Conservation (phyloP, 805 yeast species). For the Kluyveromyces wickerhamii region DNA sequence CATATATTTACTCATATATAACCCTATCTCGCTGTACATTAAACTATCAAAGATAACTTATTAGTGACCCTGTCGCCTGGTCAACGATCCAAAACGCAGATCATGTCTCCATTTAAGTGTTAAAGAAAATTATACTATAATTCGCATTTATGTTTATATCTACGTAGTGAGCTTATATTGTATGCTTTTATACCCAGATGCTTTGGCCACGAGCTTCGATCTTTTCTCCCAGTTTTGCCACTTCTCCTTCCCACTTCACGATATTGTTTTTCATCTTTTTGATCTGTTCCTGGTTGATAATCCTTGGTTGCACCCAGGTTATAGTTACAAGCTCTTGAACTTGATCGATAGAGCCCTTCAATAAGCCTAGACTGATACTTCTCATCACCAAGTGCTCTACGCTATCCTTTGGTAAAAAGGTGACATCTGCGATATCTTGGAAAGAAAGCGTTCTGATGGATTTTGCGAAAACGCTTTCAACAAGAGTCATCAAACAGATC, state of each 20-base stretch:
- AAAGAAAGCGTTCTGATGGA: slow-evolving; percentile 68
- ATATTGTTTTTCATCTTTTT: slow-evolving; percentile 65
- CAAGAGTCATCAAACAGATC: slow-evolving; percentile 83
- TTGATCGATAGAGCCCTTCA: slow-evolving; percentile 89
- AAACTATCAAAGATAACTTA: slow-evolving; percentile 2
- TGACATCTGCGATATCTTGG: slow-evolving; percentile 62
- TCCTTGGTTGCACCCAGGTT: slow-evolving; percentile 94
- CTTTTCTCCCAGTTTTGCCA: slow-evolving; percentile 52
- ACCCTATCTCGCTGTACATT: slow-evolving; percentile 1
- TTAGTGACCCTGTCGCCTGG: too few relatives aligned
- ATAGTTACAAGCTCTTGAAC: slow-evolving; percentile 69
- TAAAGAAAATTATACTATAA: too few relatives aligned
- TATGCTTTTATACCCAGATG: slow-evolving; percentile 56
- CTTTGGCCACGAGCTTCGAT: slow-evolving; percentile 55
- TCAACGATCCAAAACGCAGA: too few relatives aligned
- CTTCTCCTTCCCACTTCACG: slow-evolving; percentile 70
- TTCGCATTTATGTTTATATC: too few relatives aligned
- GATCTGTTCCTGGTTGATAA: slow-evolving; percentile 76
- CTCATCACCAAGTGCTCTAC: slow-evolving; percentile 90
- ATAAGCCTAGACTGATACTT: slow-evolving; percentile 74
- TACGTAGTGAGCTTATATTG: too few relatives aligned
- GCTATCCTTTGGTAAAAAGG: slow-evolving; percentile 50
- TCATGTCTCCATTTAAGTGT: too few relatives aligned
- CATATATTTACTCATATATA: too few relatives aligned
- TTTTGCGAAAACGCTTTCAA: slow-evolving; percentile 79